Percentiles rank a stretch among this genome's conserved stretches.
Conservation (phyloP, 495 filamentous ascomycete species). For the Penicillium tannophilum region DNA sequence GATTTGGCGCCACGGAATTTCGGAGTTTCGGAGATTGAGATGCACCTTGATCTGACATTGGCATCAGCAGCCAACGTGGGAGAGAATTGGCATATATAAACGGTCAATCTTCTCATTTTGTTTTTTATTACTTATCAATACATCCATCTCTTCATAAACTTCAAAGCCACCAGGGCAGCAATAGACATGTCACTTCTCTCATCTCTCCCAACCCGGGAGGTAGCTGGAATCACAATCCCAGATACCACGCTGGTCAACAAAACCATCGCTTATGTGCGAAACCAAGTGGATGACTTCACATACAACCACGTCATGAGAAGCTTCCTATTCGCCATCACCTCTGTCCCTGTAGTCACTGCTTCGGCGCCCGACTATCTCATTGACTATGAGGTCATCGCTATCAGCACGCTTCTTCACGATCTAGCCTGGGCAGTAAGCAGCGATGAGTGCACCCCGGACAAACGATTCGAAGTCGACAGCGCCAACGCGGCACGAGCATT, state of each 20-base stretch:
- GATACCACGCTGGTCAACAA: not conserved
- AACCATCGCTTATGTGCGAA: not conserved
- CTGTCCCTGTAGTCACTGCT: constrained; percentile 45
- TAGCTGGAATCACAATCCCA: not conserved
- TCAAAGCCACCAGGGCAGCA: too few relatives aligned
- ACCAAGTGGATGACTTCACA: not conserved
- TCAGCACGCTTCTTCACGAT: constrained; percentile 49
- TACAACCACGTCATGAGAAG: not conserved
- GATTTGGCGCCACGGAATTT: not conserved
- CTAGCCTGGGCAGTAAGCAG: constrained; percentile 48
- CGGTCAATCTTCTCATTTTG: not conserved
- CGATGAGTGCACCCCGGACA: constrained; percentile 41
- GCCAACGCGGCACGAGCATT: constrained; percentile 52
- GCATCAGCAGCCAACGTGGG: not conserved
- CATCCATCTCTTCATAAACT: not conserved
- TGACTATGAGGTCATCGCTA: constrained; percentile 52
- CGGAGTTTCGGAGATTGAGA: not conserved
- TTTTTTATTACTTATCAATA: not conserved
- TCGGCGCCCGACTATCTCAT: constrained; percentile 38
- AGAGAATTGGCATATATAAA: not conserved
- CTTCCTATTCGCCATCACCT: constrained; percentile 42
- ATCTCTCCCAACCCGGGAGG: not conserved
- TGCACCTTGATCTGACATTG: not conserved
- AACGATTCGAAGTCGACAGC: constrained; percentile 60
- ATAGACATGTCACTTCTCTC: not conserved